Base-by-base conservation (phyloP, 176 grass and related monocot species). In the Oryza rufipogon region DNA sequence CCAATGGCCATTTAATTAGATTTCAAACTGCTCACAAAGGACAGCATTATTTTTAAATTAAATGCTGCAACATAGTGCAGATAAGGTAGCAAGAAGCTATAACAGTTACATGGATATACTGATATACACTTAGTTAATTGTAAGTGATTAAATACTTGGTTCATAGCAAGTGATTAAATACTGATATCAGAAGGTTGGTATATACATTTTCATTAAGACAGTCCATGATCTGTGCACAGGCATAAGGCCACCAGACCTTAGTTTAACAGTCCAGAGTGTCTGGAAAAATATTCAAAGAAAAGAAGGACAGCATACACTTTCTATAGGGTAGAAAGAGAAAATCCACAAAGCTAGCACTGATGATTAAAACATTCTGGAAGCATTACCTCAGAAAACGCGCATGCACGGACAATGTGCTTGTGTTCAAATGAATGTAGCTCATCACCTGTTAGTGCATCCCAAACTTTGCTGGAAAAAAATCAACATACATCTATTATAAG, bases 361-460 rank as follows among this genome's bases (percentile, higher is more conserved):
- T 84, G 48, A 19, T 42, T 26, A 65, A 51, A 68, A 68, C 8
- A 65, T 73, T 52, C 45, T 64, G 6, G 20, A 67, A 76, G 39
- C 14, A 26, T 47, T 90, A 97, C 94, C 94, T 97, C 94, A 80
- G 89, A 94, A 74, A 94, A 97, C 38, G 94, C 75, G 86, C 94
- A 97, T 34, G 94, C 73, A 73, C 94, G 89, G 54, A 97, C 94
- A 61, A 97, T 97, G 68, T 97, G 94, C 81, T 94, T 97, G 84
- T 97, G 94, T 74, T 97, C 94, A 80, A 97, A 97, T 25, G 94
- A 94, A 77, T 97, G 91, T 32, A 97, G 76, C 85, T 94, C 94
- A 79, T 94, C 92, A 7, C 94, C 94, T 52, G 91, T 83, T 77
- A 97, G 76, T 58, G 94, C 94, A 84, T 97, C 94, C 94, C 94